phyloP scores from a whole-genome alignment of 306 rosid genomes.

The Trichosanthes truncata region DNA sequence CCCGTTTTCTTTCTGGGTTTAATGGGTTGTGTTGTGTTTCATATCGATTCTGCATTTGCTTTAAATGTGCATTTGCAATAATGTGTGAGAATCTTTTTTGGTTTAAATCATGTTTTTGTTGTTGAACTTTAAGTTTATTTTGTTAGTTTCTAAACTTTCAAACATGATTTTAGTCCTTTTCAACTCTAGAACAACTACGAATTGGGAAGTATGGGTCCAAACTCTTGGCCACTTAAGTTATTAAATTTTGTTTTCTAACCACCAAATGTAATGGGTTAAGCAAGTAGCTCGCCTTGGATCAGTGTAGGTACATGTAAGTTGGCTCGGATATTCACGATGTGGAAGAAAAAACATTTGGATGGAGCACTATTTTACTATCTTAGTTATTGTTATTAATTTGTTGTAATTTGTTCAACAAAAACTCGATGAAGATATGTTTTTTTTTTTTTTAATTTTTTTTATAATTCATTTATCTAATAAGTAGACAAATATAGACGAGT shows the following conservation, averaged over 20 bases:
- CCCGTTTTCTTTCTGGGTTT: neutral
- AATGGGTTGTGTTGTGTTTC: neutral
- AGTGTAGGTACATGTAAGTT: neutral
- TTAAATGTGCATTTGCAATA: neutral
- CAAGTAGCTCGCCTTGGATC: neutral
- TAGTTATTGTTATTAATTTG: neutral
- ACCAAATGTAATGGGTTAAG: neutral
- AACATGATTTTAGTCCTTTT: neutral
- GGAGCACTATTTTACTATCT: neutral
- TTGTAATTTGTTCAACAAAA: neutral
- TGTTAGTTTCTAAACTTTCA: neutral
- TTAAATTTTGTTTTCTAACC: neutral
- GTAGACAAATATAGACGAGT: neutral
- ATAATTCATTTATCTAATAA: neutral
- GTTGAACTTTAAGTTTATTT: neutral
- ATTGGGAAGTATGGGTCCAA: neutral
- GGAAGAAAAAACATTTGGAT: neutral
- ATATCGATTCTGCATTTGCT: neutral
- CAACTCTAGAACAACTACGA: neutral
- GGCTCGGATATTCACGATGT: neutral
- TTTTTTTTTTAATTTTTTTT: too few relatives aligned
- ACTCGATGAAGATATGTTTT: too few relatives aligned
- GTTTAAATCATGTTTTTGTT: neutral
- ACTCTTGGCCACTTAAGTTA: neutral
- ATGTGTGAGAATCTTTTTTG: neutral